A percentile compares a stretch with the other conserved stretches of the same genome.
Conservation (phyloP, 75 land plant genomes). For the Pseudotsuga menziesii region DNA sequence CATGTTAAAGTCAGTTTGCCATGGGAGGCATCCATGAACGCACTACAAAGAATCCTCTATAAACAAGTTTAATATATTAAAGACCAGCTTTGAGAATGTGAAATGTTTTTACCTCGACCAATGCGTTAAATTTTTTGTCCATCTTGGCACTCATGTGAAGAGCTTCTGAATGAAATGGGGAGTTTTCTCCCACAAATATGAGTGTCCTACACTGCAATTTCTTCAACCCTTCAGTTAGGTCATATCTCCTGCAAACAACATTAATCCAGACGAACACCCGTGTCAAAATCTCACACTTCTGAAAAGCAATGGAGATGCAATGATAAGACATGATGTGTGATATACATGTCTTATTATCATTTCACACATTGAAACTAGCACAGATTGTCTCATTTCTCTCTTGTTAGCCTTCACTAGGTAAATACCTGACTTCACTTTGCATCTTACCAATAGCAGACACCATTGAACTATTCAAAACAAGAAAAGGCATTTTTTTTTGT, state of each 20-base stretch:
- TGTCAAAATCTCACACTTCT: neutral
- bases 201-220: conserved; percentile 70
- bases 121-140: conserved; percentile 47
- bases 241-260: conserved; percentile 39
- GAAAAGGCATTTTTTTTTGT: too few species aligned
- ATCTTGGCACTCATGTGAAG: conserved; percentile 67
- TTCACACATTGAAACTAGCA: neutral
- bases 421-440: neutral
- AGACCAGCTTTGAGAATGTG: neutral
- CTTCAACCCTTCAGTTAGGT: conserved; percentile 50
- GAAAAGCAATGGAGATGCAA: neutral
- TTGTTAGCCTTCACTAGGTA: too few species aligned
- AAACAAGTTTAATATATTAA: neutral
- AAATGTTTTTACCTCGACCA: conserved; percentile 59
- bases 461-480: neutral
- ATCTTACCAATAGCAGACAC: neutral
- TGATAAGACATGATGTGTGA: too few species aligned
- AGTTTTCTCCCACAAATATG: conserved; percentile 81
- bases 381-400: too few species aligned
- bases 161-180: conserved; percentile 69
- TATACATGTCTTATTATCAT: neutral
- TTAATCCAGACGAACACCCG: neutral
- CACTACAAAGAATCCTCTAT: neutral
- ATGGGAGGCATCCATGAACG: neutral
- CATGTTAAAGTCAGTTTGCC: neutral